A percentile compares a stretch with the other conserved stretches of the same genome.
phyloP scores from a whole-genome alignment of 805 yeast genomes.

The Candida bentonensis region DNA sequence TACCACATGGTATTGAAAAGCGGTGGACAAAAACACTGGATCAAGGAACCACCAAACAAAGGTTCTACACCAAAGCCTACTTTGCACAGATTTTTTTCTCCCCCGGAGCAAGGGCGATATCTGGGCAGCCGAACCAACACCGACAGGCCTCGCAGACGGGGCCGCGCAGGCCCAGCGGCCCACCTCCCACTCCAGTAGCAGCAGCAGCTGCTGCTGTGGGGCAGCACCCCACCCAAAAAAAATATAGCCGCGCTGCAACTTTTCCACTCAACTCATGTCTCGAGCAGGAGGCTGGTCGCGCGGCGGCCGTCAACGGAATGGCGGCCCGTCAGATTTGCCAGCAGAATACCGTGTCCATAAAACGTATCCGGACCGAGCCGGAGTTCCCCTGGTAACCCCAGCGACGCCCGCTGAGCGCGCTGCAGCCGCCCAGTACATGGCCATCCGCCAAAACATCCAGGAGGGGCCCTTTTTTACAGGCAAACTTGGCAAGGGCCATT shows the following conservation, averaged over 20 bases:
- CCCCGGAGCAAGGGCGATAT: too few species aligned
- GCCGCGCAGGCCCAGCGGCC: too few species aligned
- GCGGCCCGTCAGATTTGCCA: not conserved
- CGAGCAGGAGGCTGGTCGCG: not conserved
- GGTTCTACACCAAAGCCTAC: too few species aligned
- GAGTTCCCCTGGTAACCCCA: not conserved
- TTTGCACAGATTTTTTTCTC: too few species aligned
- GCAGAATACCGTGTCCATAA: not conserved
- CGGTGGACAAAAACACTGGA: too few species aligned
- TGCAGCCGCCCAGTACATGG: conserved; percentile 5
- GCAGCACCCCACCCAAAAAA: too few species aligned
- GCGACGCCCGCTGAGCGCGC: not conserved
- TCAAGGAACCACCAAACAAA: too few species aligned
- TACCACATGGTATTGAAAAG: too few species aligned
- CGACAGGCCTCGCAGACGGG: too few species aligned
- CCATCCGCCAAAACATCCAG: conserved; percentile 5
- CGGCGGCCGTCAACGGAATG: not conserved
- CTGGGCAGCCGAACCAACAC: too few species aligned
- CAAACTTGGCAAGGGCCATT: conserved; percentile 5
- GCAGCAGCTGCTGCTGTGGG: too few species aligned
- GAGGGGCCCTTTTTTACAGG: conserved; percentile 16
- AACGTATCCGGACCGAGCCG: not conserved
- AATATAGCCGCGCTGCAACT: not conserved
- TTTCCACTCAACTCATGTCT: not conserved
- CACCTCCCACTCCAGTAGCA: too few species aligned